Evolutionary conservation across 1,139 yeast genomes (phyloP).

Genomic region (Candida sojae): DNA sequence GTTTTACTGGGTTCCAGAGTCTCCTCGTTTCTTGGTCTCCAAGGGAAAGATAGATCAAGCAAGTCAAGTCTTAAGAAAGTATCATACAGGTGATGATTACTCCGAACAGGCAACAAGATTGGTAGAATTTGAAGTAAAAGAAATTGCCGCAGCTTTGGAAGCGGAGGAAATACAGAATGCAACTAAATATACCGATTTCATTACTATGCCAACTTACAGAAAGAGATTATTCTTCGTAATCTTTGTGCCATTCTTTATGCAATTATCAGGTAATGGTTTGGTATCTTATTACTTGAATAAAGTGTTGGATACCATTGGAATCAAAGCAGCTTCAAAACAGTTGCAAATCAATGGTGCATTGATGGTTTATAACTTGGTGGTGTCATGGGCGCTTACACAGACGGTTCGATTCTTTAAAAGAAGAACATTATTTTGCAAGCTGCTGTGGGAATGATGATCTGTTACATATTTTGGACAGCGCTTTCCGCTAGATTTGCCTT

Average conservation of each 20-base stretch:
- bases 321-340: slow-evolving; percentile 43
- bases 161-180: slow-evolving; percentile 27
- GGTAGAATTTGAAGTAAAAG: slow-evolving; percentile 47
- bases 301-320: slow-evolving; percentile 52
- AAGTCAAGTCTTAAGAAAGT: slow-evolving; percentile 39
- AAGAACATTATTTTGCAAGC: slow-evolving; percentile 47
- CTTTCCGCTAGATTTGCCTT: slow-evolving; percentile 40
- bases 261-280: slow-evolving; percentile 53
- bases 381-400: slow-evolving; percentile 31
- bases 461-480: slow-evolving; percentile 40
- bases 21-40: slow-evolving; percentile 45
- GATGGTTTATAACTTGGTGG: slow-evolving; percentile 44
- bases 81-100: slow-evolving; percentile 39
- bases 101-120: slow-evolving; percentile 32
- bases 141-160: slow-evolving; percentile 43
- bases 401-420: slow-evolving; percentile 35
- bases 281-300: slow-evolving; percentile 52
- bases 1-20: slow-evolving; percentile 45
- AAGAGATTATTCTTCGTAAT: slow-evolving; percentile 41
- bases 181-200: slow-evolving; percentile 36
- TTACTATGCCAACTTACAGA: slow-evolving; percentile 39
- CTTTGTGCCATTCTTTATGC: slow-evolving; percentile 41
- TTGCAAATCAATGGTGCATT: slow-evolving; percentile 48
- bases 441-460: slow-evolving; percentile 35
- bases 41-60: slow-evolving; percentile 40